Evolutionary conservation across 108 stramenopile genomes (phyloP).

Genomic region (Cyclostephanos invisitatus): DNA sequence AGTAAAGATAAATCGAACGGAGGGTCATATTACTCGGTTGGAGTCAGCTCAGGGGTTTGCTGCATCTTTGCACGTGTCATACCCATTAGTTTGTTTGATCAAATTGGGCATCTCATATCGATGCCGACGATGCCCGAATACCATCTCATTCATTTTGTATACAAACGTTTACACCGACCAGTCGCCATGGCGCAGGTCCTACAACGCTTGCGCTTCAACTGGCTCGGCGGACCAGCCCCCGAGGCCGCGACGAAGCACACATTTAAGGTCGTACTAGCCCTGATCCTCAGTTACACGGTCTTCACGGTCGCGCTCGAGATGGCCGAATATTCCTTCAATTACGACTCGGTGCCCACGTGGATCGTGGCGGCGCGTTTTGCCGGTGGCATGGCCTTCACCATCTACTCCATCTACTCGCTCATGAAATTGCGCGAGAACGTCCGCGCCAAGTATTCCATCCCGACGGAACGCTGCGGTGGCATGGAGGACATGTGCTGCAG

Average conservation of each 20-base stretch:
- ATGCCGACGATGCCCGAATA: slow-evolving; percentile 1
- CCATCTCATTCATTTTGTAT: not conserved
- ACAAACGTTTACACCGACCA: not conserved
- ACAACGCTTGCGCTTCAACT: slow-evolving; percentile 79
- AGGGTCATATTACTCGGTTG: not conserved
- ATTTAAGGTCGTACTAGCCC: slow-evolving; percentile 63
- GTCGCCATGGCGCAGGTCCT: slow-evolving; percentile 82
- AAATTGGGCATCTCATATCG: too few relatives aligned
- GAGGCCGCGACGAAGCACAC: slow-evolving; percentile 56
- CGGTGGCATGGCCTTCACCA: slow-evolving; percentile 61
- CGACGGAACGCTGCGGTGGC: slow-evolving; percentile 62
- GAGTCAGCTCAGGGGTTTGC: too few relatives aligned
- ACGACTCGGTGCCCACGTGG: slow-evolving; percentile 39
- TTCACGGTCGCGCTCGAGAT: slow-evolving; percentile 61
- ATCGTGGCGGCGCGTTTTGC: slow-evolving; percentile 53
- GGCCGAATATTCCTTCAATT: slow-evolving; percentile 39
- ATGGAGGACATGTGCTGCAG: slow-evolving; percentile 80
- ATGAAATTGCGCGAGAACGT: slow-evolving; percentile 69
- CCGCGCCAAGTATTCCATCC: slow-evolving; percentile 79
- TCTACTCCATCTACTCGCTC: slow-evolving; percentile 75
- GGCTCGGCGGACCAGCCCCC: slow-evolving; percentile 70
- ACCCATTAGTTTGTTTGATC: too few relatives aligned
- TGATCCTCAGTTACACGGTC: slow-evolving; percentile 56
- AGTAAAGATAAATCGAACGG: not conserved
- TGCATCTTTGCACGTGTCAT: too few relatives aligned